These are phyloP conservation scores for Scorias spongiosa DNA, from an alignment of 2,329 filamentous ascomycete genomes.

Conservation along the genomic window DNA sequence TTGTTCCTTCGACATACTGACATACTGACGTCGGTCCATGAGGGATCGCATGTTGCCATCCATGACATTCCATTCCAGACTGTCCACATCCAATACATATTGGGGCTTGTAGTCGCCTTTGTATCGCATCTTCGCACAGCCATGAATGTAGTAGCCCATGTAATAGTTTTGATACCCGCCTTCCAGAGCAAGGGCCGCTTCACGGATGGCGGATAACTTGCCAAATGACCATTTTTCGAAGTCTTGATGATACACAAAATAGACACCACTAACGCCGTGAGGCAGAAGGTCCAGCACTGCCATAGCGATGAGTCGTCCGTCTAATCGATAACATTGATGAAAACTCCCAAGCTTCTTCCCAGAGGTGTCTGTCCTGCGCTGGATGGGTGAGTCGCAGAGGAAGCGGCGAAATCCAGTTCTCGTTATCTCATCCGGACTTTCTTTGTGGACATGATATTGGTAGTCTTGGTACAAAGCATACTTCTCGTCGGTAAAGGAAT, in stretches of 20 bases:
- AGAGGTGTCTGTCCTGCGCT: constrained; percentile 31
- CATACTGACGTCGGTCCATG: constrained; percentile 43
- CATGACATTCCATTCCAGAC: constrained; percentile 16
- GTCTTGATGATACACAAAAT: constrained; percentile 68
- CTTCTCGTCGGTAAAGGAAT: constrained; percentile 62
- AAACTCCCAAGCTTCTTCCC: constrained; percentile 53
- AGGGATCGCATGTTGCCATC: constrained; percentile 19
- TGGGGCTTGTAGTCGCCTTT: constrained; percentile 68
- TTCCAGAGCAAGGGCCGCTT: constrained; percentile 56
- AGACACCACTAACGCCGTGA: constrained; percentile 63
- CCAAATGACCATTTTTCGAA: constrained; percentile 56
- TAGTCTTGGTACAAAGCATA: constrained; percentile 59
- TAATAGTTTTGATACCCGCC: constrained; percentile 64
- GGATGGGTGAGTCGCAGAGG: constrained; percentile 55
- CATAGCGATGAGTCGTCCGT: constrained; percentile 60
- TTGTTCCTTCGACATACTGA: constrained; percentile 25
- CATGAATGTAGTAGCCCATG: constrained; percentile 72
- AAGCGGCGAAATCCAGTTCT: constrained; percentile 52
- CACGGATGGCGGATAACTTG: constrained; percentile 59
- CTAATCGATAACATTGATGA: constrained; percentile 68
- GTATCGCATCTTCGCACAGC: constrained; percentile 69
- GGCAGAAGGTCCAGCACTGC: constrained; percentile 65
- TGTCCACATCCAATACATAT: constrained; percentile 52
- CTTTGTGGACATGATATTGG: constrained; percentile 57
- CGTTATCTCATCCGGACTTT: constrained; percentile 44